phyloP scores from a whole-genome alignment of 805 yeast species.

The Yamadazyma scolyti region DNA sequence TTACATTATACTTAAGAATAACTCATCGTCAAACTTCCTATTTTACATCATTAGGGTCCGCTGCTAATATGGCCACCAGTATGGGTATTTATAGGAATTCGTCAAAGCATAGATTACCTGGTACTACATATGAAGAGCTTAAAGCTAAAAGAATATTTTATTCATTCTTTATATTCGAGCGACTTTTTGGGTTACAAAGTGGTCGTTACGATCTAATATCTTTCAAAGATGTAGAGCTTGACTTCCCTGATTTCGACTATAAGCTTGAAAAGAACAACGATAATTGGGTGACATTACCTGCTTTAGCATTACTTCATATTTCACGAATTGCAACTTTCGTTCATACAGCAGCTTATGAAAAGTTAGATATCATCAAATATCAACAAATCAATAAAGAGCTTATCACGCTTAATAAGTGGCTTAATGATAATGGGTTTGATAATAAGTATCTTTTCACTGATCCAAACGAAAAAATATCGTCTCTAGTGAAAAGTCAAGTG shows the following conservation, averaged over 20 bases:
- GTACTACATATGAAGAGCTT: slow-evolving; percentile 35
- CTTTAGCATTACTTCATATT: slow-evolving; percentile 43
- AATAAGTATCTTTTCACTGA: slow-evolving; percentile 18
- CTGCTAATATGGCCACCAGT: slow-evolving; percentile 31
- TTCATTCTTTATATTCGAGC: slow-evolving; percentile 52
- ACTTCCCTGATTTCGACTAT: slow-evolving; percentile 27
- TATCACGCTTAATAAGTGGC: slow-evolving; percentile 25
- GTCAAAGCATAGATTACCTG: slow-evolving; percentile 9
- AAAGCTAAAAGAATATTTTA: slow-evolving; percentile 54
- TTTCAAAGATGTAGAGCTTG: slow-evolving; percentile 33
- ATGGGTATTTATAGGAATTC: slow-evolving; percentile 33
- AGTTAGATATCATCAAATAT: slow-evolving; percentile 21
- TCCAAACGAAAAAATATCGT: slow-evolving; percentile 11
- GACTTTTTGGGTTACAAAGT: slow-evolving; percentile 48
- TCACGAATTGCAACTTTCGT: slow-evolving; percentile 37
- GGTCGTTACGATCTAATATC: slow-evolving; percentile 43
- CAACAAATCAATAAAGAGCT: slow-evolving; percentile 32
- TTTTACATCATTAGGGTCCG: slow-evolving; percentile 29
- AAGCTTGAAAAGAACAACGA: slow-evolving; percentile 30
- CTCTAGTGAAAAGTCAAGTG: slow-evolving; percentile 31
- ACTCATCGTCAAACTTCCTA: slow-evolving; percentile 38
- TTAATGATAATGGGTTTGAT: slow-evolving; percentile 31
- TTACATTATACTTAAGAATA: slow-evolving; percentile 31
- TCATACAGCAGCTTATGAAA: slow-evolving; percentile 25
- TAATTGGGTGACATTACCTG: slow-evolving; percentile 48